A percentile compares a stretch with the other conserved stretches of the same genome.
phyloP scores from a whole-genome alignment of 2,329 filamentous ascomycete genomes.

The Trichoderma brevicompactum region DNA sequence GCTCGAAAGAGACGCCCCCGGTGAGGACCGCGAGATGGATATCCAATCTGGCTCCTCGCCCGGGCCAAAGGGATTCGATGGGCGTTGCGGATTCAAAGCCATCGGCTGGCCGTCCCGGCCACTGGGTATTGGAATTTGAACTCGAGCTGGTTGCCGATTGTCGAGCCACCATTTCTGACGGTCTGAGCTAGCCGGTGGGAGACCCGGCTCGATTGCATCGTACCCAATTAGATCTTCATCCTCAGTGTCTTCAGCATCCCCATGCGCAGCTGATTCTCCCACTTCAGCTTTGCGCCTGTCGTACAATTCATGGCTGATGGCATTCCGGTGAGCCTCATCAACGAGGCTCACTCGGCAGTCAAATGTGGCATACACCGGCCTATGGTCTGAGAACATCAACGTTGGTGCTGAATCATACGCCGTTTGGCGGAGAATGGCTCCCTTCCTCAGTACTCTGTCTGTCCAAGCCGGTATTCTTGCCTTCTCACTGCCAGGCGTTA shows the following conservation, averaged over 20 bases:
- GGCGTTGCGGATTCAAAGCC: slow-evolving; percentile 72
- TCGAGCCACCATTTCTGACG: slow-evolving; percentile 73
- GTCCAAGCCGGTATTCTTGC: slow-evolving; percentile 96
- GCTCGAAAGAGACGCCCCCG: slow-evolving; percentile 59
- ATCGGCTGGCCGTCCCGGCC: slow-evolving; percentile 56
- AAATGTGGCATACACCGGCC: slow-evolving; percentile 92
- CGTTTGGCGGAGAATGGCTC: slow-evolving; percentile 78
- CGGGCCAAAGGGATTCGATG: slow-evolving; percentile 79
- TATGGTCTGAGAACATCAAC: slow-evolving; percentile 88
- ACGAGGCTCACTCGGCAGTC: slow-evolving; percentile 81
- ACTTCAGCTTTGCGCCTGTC: slow-evolving; percentile 68
- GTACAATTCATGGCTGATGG: slow-evolving; percentile 77
- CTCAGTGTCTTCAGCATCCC: slow-evolving; percentile 60
- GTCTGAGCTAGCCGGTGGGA: slow-evolving; percentile 70
- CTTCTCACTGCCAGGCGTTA: slow-evolving; percentile 69
- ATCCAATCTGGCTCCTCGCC: slow-evolving; percentile 86
- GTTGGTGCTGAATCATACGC: slow-evolving; percentile 77
- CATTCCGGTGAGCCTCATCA: slow-evolving; percentile 73
- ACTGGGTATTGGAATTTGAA: slow-evolving; percentile 68
- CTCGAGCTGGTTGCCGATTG: slow-evolving; percentile 74
- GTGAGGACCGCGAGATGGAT: slow-evolving; percentile 59
- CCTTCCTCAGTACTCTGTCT: slow-evolving; percentile 88
- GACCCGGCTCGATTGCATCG: slow-evolving; percentile 79
- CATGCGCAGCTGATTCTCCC: slow-evolving; percentile 63
- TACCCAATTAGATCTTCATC: slow-evolving; percentile 84